A percentile compares a stretch with the other conserved stretches of the same genome.
These are phyloP conservation scores for Aspergillus vadensis DNA, from an alignment of 2,329 filamentous ascomycete genomes.

Conservation along the genomic window DNA sequence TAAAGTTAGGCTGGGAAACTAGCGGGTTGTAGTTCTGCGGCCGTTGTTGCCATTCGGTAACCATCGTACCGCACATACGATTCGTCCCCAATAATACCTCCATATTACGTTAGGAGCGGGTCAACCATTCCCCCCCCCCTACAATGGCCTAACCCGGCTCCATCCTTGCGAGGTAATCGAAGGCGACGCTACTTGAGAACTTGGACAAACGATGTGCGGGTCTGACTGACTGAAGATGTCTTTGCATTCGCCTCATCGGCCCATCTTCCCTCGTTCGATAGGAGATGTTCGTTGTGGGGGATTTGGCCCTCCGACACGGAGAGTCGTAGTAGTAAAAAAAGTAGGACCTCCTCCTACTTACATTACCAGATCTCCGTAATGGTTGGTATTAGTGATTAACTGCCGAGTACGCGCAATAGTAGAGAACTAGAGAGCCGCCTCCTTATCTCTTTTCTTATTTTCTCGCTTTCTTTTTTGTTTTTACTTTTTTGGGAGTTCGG, in stretches of 20 bases:
- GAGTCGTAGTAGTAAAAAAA: too few relatives aligned
- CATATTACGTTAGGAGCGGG: slow-evolving; percentile 3
- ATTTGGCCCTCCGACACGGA: not conserved
- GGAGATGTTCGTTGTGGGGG: slow-evolving; percentile 5
- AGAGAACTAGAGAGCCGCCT: slow-evolving; percentile 6
- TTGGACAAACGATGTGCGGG: slow-evolving; percentile 5
- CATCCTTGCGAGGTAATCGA: slow-evolving; percentile 8
- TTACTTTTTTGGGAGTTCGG: not conserved
- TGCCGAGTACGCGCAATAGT: slow-evolving; percentile 7
- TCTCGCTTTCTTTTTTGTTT: slow-evolving; percentile 3
- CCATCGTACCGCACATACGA: slow-evolving; percentile 4
- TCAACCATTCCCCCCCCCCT: not conserved
- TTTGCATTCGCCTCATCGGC: slow-evolving; percentile 2
- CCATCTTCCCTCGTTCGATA: not conserved
- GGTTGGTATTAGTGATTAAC: slow-evolving; percentile 8
- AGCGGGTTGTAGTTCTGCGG: slow-evolving; percentile 6
- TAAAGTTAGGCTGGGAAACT: slow-evolving; percentile 5
- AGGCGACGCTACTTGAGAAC: slow-evolving; percentile 4
- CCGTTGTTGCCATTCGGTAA: slow-evolving; percentile 1
- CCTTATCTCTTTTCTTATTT: slow-evolving; percentile 12
- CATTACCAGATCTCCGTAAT: slow-evolving; percentile 2
- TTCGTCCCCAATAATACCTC: slow-evolving; percentile 7
- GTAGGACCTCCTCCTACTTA: too few relatives aligned
- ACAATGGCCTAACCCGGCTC: slow-evolving; percentile 8
- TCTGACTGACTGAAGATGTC: slow-evolving; percentile 3